Conservation (phyloP, 805 yeast species). For the Kodamaea leandrae region DNA sequence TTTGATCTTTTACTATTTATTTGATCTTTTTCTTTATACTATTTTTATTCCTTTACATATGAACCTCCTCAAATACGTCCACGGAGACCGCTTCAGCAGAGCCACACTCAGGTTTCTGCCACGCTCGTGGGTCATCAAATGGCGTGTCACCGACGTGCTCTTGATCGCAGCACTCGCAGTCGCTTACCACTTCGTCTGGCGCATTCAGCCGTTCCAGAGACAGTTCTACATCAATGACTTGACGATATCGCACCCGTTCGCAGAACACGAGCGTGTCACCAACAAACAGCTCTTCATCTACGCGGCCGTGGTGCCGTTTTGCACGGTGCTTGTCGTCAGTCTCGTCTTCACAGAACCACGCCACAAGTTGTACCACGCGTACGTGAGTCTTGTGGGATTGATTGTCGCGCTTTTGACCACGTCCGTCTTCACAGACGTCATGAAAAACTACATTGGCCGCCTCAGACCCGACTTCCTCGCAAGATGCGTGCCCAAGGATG, state of each 20-base stretch:
- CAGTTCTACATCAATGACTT: constrained; percentile 75
- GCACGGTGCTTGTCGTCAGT: constrained; percentile 33
- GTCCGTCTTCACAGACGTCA: constrained; percentile 62
- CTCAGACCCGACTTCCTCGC: constrained; percentile 90
- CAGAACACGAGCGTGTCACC: constrained; percentile 70
- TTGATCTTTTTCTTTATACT: background rate
- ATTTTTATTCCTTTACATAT: background rate
- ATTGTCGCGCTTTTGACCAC: constrained; percentile 57
- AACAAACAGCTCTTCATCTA: constrained; percentile 52
- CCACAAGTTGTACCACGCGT: constrained; percentile 59
- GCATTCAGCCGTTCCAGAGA: constrained; percentile 64
- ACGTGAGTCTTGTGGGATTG: constrained; percentile 66
- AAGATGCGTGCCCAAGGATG: constrained; percentile 69
- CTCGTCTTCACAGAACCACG: constrained; percentile 46
- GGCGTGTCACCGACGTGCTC: constrained; percentile 26
- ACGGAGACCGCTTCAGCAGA: constrained; percentile 1
- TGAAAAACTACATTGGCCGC: constrained; percentile 85
- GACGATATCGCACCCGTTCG: constrained; percentile 78
- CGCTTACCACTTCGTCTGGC: constrained; percentile 21
- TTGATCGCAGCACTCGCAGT: constrained; percentile 23
- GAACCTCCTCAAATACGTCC: constrained; percentile 1
- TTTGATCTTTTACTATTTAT: background rate
- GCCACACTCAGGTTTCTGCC: constrained; percentile 4
- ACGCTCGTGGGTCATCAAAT: constrained; percentile 16
- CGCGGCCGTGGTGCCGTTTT: constrained; percentile 50